phyloP scores from a whole-genome alignment of 352 stramenopile species.

The Hyaloperonospora brassicae region DNA sequence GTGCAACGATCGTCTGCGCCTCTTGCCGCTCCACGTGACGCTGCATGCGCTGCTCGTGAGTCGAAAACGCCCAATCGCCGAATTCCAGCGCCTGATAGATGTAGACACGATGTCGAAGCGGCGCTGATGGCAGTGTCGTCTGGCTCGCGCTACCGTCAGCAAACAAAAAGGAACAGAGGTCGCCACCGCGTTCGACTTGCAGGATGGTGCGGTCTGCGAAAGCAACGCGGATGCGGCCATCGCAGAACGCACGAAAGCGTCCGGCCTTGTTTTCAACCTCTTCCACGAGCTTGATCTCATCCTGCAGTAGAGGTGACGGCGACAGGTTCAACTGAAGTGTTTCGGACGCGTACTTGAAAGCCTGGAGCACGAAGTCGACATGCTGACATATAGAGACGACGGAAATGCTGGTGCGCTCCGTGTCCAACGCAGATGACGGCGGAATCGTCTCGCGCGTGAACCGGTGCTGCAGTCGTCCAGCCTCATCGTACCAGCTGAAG shows the following conservation, averaged over 20 bases:
- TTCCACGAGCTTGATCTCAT: conserved; percentile 26
- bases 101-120: conserved; percentile 36
- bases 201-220: conserved; percentile 73
- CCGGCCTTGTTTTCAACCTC: conserved; percentile 41
- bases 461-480: conserved; percentile 29
- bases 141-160: conserved; percentile 28
- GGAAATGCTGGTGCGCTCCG: conserved; percentile 5
- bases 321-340: neutral
- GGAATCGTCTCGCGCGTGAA: conserved; percentile 64
- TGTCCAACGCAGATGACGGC: conserved; percentile 21
- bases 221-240: conserved; percentile 51
- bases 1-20: conserved; percentile 21
- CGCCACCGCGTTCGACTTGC: conserved; percentile 29
- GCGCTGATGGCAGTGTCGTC: conserved; percentile 37
- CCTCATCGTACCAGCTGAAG: conserved; percentile 38
- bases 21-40: conserved; percentile 29
- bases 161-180: conserved; percentile 48
- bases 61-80: conserved; percentile 53
- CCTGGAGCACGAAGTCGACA: conserved; percentile 27
- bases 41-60: conserved; percentile 42
- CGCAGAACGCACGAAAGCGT: conserved; percentile 56
- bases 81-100: conserved; percentile 52
- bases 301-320: neutral
- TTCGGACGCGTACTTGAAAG: conserved; percentile 12
- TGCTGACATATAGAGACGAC: conserved; percentile 26